Evolutionary conservation across 306 rosid genomes (phyloP).

Genomic region (Corylus heterophylla): DNA sequence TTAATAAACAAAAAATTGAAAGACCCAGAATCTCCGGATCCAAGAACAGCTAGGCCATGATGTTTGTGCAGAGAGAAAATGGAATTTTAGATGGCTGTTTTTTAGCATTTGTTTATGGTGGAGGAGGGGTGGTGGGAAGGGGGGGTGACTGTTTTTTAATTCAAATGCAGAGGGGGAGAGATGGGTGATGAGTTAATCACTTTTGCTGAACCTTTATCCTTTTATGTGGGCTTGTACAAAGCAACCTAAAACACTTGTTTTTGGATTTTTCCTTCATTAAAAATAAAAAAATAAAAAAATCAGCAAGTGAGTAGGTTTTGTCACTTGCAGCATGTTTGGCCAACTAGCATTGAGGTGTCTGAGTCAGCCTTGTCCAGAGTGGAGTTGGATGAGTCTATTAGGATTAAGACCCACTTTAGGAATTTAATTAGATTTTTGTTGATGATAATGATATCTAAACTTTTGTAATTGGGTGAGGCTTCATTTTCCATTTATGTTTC

Average conservation of each 20-base stretch:
- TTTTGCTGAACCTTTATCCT: slow-evolving; percentile 37
- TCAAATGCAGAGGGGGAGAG: slow-evolving; percentile 43
- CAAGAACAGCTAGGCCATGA: slow-evolving; percentile 96
- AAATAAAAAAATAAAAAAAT: slow-evolving; percentile 35
- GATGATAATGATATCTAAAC: slow-evolving; percentile 14
- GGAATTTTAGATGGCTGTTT: slow-evolving; percentile 62
- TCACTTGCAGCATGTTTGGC: slow-evolving; percentile 41
- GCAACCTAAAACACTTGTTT: slow-evolving; percentile 35
- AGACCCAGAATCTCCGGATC: slow-evolving; percentile 89
- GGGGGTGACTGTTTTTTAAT: slow-evolving; percentile 49
- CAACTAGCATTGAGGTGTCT: slow-evolving; percentile 46
- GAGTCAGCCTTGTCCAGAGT: slow-evolving; percentile 44
- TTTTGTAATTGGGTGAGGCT: neutral
- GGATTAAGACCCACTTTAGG: slow-evolving; percentile 24
- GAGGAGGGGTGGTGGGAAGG: slow-evolving; percentile 48
- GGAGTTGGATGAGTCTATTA: slow-evolving; percentile 26
- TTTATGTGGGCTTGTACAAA: slow-evolving; percentile 35
- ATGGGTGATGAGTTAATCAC: slow-evolving; percentile 42
- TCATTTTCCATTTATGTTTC: neutral
- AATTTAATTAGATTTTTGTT: slow-evolving; percentile 10
- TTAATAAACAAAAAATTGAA: slow-evolving; percentile 26
- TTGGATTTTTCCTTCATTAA: slow-evolving; percentile 34
- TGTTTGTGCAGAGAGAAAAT: slow-evolving; percentile 58
- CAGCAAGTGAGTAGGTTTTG: slow-evolving; percentile 33
- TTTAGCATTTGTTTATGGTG: slow-evolving; percentile 58